phyloP scores from a whole-genome alignment of 2,329 filamentous ascomycete genomes.

The Chaetomium sp. region DNA sequence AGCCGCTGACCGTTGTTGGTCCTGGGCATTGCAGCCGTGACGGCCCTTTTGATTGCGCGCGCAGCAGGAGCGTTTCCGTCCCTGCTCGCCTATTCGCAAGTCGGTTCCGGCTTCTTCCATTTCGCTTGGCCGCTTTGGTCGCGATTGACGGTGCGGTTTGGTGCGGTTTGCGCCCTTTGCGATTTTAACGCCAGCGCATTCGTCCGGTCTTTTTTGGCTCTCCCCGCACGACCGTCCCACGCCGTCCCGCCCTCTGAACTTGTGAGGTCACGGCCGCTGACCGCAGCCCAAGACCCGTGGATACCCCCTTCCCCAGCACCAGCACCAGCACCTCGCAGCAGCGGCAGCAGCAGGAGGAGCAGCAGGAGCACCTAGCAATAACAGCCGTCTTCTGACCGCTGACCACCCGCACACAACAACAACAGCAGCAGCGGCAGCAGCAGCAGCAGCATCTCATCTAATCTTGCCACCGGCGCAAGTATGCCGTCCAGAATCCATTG shows the following conservation, averaged over 20 bases:
- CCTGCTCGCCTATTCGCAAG: conserved; percentile 6
- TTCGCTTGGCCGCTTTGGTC: conserved; percentile 21
- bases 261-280: not conserved
- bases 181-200: not conserved
- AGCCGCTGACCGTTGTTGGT: conserved; percentile 14
- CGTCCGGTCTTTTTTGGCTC: not conserved
- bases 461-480: conserved; percentile 34
- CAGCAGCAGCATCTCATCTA: not conserved
- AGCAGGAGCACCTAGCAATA: not conserved
- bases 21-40: conserved; percentile 14
- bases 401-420: not conserved
- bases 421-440: not conserved
- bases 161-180: conserved; percentile 19
- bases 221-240: conserved; percentile 14
- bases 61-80: conserved; percentile 2
- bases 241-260: not conserved
- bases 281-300: not conserved
- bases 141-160: conserved; percentile 17
- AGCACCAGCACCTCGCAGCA: not conserved
- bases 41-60: conserved; percentile 12
- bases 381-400: not conserved
- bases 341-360: not conserved
- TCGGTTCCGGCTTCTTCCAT: conserved; percentile 2
- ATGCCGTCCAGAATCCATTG: conserved; percentile 56
- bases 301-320: not conserved